A percentile compares a stretch with the other conserved stretches of the same genome.
These are phyloP conservation scores for Corinectria fuckeliana DNA, from an alignment of 2,329 filamentous ascomycete genomes.

Conservation along the genomic window DNA sequence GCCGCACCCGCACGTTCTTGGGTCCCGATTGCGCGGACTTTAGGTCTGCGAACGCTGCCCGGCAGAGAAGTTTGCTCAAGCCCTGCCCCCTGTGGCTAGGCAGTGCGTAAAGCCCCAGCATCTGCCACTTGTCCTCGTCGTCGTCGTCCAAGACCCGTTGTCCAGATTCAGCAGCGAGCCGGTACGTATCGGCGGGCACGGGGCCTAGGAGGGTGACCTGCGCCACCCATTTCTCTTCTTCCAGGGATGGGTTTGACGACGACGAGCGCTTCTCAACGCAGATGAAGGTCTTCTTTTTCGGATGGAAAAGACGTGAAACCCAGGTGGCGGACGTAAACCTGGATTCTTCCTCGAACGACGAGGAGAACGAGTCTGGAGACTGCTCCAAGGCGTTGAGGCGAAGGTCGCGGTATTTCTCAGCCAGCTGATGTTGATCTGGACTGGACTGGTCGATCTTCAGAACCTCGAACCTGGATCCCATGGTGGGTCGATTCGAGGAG, in stretches of 20 bases:
- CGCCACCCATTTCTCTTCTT: background rate
- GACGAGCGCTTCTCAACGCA: background rate
- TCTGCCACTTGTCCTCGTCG: slow-evolving; percentile 14
- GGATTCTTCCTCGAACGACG: slow-evolving; percentile 1
- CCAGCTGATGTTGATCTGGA: background rate
- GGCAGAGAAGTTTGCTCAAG: background rate
- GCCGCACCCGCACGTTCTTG: background rate
- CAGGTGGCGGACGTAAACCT: background rate
- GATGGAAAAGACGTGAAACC: background rate
- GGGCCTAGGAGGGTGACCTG: slow-evolving; percentile 7
- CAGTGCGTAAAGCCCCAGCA: slow-evolving; percentile 1
- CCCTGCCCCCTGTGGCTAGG: background rate
- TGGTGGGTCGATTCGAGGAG: background rate
- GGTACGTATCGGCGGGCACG: background rate
- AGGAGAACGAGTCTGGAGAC: slow-evolving; percentile 6
- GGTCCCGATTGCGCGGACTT: background rate
- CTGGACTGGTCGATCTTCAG: background rate
- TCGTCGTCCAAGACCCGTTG: background rate
- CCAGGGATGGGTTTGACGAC: background rate
- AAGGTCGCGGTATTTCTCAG: slow-evolving; percentile 1
- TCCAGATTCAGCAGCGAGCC: background rate
- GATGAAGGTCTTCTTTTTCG: background rate
- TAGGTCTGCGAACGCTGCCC: background rate
- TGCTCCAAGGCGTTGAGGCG: slow-evolving; percentile 4
- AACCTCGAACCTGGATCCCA: background rate